Percentiles rank a stretch among this genome's conserved stretches.
These are phyloP conservation scores for Corinectria fuckeliana DNA, from an alignment of 2,329 filamentous ascomycete genomes.

Conservation along the genomic window DNA sequence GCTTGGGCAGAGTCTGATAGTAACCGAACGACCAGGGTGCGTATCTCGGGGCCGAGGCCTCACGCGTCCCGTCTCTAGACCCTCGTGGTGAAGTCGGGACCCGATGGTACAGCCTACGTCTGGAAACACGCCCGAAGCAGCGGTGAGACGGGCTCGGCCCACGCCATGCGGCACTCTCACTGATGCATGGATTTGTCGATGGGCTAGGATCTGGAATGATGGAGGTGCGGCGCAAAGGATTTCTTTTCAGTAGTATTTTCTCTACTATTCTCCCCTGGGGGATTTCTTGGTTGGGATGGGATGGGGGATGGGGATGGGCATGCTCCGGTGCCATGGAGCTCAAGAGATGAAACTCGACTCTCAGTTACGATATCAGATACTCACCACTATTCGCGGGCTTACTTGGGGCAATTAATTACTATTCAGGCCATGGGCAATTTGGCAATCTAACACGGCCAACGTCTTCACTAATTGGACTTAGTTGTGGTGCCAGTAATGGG, in stretches of 20 bases:
- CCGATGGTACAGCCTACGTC: neutral
- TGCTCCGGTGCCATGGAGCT: conserved; percentile 2
- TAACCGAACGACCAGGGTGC: conserved; percentile 39
- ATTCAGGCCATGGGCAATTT: neutral
- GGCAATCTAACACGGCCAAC: neutral
- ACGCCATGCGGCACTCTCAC: neutral
- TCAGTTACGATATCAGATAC: neutral
- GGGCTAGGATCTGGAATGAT: conserved; percentile 2
- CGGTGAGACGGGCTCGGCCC: neutral
- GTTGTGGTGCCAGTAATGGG: conserved; percentile 11
- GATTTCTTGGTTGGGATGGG: neutral
- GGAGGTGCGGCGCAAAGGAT: neutral
- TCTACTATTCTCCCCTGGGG: neutral
- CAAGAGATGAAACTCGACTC: conserved; percentile 6
- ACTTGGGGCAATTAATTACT: neutral
- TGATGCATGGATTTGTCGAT: conserved; percentile 13
- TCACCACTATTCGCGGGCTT: neutral
- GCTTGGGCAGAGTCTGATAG: conserved; percentile 3
- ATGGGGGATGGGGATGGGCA: neutral
- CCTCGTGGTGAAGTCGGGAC: neutral
- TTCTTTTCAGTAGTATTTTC: neutral
- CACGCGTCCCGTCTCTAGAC: conserved; percentile 38
- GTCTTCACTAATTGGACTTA: neutral
- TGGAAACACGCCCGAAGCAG: neutral
- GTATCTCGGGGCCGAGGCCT: conserved; percentile 45